Conservation (phyloP, 1,284 basidiomycete species). For the Grifola frondosa region DNA sequence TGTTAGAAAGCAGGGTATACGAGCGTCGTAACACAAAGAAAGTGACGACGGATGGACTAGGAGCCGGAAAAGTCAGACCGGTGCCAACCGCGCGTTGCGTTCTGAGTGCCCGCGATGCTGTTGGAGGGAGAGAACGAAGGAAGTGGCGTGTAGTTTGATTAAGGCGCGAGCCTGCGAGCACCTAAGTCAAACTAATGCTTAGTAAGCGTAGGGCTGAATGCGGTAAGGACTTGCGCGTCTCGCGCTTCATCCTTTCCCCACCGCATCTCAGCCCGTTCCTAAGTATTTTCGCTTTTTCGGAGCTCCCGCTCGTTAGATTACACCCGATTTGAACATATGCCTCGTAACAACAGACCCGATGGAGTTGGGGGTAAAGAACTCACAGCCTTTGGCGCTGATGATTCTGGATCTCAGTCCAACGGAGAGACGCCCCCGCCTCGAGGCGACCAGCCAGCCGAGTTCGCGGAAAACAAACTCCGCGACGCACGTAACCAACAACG, state of each 20-base stretch:
- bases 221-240: conserved; percentile 4
- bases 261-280: background rate
- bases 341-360: background rate
- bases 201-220: conserved; percentile 9
- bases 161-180: too few species aligned
- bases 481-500: background rate
- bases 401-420: background rate
- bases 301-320: background rate
- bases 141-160: too few species aligned
- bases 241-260: conserved; percentile 2
- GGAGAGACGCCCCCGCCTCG: background rate
- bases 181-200: conserved; percentile 9
- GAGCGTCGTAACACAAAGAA: too few species aligned
- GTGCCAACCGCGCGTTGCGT: too few species aligned
- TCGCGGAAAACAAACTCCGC: conserved; percentile 1
- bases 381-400: background rate
- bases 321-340: background rate
- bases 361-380: background rate
- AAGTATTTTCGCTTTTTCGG: background rate
- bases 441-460: background rate
- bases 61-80: too few species aligned
- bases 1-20: background rate
- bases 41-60: too few species aligned
- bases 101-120: too few species aligned
- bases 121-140: too few species aligned